phyloP scores from a whole-genome alignment of 2,329 filamentous ascomycete genomes.

The Achaetomium macrosporum region DNA sequence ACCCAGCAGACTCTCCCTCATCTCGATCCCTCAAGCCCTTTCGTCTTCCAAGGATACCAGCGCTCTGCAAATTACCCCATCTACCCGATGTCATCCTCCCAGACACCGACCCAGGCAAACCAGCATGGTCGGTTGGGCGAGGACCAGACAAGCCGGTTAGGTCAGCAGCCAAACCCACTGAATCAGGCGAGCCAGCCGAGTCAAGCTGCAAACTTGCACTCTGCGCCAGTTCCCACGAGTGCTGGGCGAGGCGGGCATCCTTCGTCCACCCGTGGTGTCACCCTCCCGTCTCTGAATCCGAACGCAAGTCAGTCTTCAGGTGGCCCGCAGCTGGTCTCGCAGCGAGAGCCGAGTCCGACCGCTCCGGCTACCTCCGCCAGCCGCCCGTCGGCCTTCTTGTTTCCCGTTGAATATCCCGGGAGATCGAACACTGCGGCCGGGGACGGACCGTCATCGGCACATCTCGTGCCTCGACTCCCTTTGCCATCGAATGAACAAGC shows the following conservation, averaged over 20 bases:
- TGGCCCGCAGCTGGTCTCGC: neutral
- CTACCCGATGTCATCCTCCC: slow-evolving; percentile 2
- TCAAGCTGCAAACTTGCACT: neutral
- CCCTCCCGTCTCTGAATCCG: slow-evolving; percentile 16
- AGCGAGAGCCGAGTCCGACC: slow-evolving; percentile 11
- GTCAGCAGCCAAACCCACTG: neutral
- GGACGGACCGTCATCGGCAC: neutral
- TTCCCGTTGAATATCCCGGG: neutral
- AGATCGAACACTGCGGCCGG: neutral
- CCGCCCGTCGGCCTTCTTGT: neutral
- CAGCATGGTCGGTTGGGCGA: neutral
- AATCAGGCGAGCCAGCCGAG: neutral
- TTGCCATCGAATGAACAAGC: neutral
- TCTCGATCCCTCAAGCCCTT: slow-evolving; percentile 2
- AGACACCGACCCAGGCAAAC: neutral
- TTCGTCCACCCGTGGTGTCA: neutral
- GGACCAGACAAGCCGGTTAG: neutral
- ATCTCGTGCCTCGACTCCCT: neutral
- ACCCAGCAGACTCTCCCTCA: slow-evolving; percentile 7
- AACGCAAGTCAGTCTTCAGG: neutral
- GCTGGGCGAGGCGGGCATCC: neutral
- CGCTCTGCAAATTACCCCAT: slow-evolving; percentile 4
- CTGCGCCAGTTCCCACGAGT: slow-evolving; percentile 6
- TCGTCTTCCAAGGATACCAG: slow-evolving; percentile 4
- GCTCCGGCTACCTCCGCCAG: neutral